Evolutionary conservation across 495 filamentous ascomycete species (phyloP), one percentile per base, ranked within the genome.

Genomic region (Aspergillus affinis): DNA sequence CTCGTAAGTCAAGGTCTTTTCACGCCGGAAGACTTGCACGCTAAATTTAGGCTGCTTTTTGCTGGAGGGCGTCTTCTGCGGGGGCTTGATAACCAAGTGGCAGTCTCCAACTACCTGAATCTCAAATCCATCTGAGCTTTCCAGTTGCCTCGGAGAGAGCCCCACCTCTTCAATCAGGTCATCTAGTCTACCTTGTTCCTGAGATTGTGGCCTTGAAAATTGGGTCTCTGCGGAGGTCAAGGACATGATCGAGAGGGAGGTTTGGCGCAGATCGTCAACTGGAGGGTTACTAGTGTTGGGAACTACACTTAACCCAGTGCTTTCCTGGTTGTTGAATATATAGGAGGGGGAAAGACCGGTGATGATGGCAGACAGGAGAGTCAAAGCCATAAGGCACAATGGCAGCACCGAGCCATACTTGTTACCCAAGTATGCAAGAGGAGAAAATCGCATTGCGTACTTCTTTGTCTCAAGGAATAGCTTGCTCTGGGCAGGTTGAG

Each of bases 41-140:
- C 75, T 73, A 57, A 88, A 81, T 15, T 65, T 74, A 15, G 80
- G 78, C 18, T 74, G 72, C 64, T 81, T 87, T 57, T 72, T 82
- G 51, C 74, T 69, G 44, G 72, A 65, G 17, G 70, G 64, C 60
- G 83, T 74, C 49, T 75, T 76, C 51, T 73, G 75, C 13, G 85
- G 83, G 12, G 84, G 81, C 50, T 81, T 82, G 57, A 89, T 78
- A 27, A 87, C 65, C 57, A 89, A 78, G 64, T 89, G 81, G 58
- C 77, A 80, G 60, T 88, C 82, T 9, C 84, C 86, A 61, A 88
- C 75, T 26, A 83, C 76, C 59, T 86, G 82, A n/a, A 88, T 73
- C 61, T 85, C 82, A 68, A 86, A 88, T 6, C 71, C 61, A 46
- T 82, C 74, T 0, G 72, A 48, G 1, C 48, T 59, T 13, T 32